A percentile compares a stretch with the other conserved stretches of the same genome.
Evolutionary conservation across 257 asterid species (phyloP).

Genomic region (Rauvolfia tetraphylla): DNA sequence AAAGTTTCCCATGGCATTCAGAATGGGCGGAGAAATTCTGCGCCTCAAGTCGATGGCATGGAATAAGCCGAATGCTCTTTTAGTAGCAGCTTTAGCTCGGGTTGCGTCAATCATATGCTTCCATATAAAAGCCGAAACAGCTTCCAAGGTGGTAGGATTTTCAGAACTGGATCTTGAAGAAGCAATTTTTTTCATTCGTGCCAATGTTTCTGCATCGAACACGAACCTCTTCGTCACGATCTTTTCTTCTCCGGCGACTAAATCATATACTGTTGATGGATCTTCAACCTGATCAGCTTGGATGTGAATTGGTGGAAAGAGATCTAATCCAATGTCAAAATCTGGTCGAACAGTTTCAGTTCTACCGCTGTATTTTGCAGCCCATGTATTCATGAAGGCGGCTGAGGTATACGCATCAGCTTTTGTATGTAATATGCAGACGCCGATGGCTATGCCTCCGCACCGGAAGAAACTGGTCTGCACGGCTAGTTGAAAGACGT

Average conservation of each 20-base stretch:
- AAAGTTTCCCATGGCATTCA: conserved; percentile 20
- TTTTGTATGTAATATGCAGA: conserved; percentile 25
- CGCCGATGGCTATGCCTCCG: conserved; percentile 35
- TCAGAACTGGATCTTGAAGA: background rate
- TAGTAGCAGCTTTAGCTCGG: background rate
- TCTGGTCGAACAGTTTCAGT: background rate
- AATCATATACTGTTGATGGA: background rate
- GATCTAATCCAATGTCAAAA: conserved; percentile 4
- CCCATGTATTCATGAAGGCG: conserved; percentile 27
- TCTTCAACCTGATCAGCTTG: background rate
- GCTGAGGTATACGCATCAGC: conserved; percentile 24
- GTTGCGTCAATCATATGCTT: conserved; percentile 17
- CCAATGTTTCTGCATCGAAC: conserved; percentile 14
- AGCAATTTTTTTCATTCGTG: background rate
- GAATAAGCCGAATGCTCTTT: background rate
- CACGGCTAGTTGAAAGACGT: background rate
- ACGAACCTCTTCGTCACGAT: conserved; percentile 12
- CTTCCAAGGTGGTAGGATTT: conserved; percentile 29
- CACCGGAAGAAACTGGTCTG: conserved; percentile 32
- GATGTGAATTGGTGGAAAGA: conserved; percentile 13
- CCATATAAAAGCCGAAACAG: conserved; percentile 31
- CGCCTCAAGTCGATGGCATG: conserved; percentile 37
- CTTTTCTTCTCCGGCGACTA: background rate
- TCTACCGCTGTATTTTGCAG: conserved; percentile 8
- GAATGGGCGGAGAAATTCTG: conserved; percentile 16